Percentiles rank a stretch among this genome's conserved stretches.
Evolutionary conservation across 306 rosid species (phyloP).

Genomic region (Ammopiptanthus mongolicus): DNA sequence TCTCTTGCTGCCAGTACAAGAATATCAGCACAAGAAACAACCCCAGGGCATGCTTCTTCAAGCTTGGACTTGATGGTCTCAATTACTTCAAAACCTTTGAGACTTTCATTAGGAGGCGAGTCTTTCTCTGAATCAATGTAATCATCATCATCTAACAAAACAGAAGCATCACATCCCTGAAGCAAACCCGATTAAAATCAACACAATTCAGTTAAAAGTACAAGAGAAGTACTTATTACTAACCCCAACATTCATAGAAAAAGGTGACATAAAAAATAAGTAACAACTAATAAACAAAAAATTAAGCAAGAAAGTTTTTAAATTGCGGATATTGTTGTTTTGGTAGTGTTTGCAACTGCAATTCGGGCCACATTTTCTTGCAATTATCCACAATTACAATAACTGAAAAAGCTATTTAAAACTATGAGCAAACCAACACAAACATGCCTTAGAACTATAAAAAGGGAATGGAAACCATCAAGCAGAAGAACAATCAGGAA

Average conservation of each 20-base stretch:
- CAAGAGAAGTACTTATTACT: neutral
- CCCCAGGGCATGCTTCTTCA: conserved; percentile 36
- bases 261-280: neutral
- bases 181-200: neutral
- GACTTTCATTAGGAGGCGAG: conserved; percentile 27
- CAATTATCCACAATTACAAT: too few species aligned
- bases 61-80: conserved; percentile 33
- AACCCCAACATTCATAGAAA: neutral
- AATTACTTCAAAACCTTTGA: conserved; percentile 39
- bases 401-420: neutral
- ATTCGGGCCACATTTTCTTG: neutral
- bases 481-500: neutral
- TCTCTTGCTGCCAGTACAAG: conserved; percentile 48
- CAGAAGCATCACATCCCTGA: conserved; percentile 49
- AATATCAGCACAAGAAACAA: conserved; percentile 45
- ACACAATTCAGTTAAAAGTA: neutral
- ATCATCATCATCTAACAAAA: conserved; percentile 31
- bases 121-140: conserved; percentile 33
- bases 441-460: neutral
- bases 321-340: too few species aligned
- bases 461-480: neutral
- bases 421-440: neutral
- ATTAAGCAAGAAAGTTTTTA: neutral
- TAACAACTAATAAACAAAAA: neutral
- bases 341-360: neutral